These are phyloP conservation scores for Filobasidium uniguttulatum DNA, from an alignment of 1,284 basidiomycete species.

Conservation along the genomic window DNA sequence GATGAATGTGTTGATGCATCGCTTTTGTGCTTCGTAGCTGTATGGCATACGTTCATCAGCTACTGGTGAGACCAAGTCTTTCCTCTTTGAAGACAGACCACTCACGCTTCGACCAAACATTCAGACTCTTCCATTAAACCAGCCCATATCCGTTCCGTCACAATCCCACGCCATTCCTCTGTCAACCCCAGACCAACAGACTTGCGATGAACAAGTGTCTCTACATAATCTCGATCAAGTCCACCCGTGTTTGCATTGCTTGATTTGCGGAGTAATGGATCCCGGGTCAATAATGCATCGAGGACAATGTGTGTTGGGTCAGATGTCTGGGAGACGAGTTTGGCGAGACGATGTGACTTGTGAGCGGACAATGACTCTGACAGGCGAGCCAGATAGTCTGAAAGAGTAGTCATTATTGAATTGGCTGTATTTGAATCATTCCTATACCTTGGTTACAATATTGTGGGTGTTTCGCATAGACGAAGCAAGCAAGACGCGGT, in stretches of 20 bases:
- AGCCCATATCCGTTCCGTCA: neutral
- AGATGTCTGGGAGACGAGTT: neutral
- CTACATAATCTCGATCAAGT: too few relatives aligned
- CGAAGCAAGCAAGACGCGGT: too few relatives aligned
- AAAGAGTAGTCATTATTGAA: neutral
- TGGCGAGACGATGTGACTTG: neutral
- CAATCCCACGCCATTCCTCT: neutral
- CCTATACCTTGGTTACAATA: too few relatives aligned
- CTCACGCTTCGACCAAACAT: neutral
- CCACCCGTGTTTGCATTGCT: too few relatives aligned
- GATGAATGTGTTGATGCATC: constrained; percentile 1
- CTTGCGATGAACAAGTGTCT: neutral
- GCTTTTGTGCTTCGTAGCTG: constrained; percentile 1
- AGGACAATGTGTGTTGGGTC: neutral
- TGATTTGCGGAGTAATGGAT: too few relatives aligned
- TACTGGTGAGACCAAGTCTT: neutral
- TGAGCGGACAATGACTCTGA: neutral
- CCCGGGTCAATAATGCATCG: too few relatives aligned
- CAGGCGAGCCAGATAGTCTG: neutral
- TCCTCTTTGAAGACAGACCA: neutral
- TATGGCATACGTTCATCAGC: neutral
- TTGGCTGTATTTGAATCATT: too few relatives aligned
- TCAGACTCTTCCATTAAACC: neutral
- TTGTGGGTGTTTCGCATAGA: too few relatives aligned
- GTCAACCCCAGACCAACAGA: neutral